Evolutionary conservation across 2,329 filamentous ascomycete species (phyloP).

Genomic region (Aureobasidium zeae): DNA sequence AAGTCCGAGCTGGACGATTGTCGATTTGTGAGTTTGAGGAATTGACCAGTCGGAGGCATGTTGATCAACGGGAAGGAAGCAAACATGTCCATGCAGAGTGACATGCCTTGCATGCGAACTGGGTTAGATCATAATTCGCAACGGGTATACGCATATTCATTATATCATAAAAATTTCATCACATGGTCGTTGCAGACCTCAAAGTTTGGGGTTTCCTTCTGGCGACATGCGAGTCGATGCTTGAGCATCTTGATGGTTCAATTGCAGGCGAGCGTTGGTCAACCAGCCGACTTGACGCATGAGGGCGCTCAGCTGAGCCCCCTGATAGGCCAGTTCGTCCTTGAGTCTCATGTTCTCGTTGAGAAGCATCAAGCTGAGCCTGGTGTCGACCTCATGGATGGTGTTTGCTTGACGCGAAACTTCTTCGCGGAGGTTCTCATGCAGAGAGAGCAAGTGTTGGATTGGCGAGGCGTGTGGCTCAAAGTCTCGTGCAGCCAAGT

Average conservation of each 20-base stretch:
- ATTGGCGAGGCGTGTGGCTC: constrained; percentile 39
- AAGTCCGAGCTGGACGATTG: too few species aligned
- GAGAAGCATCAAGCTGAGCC: constrained; percentile 53
- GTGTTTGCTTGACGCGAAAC: constrained; percentile 46
- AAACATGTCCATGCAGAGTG: too few species aligned
- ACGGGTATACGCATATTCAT: constrained; percentile 8
- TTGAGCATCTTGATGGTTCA: constrained; percentile 19
- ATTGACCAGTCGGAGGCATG: too few species aligned
- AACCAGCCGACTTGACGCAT: constrained; percentile 56
- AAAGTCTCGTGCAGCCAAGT: neutral
- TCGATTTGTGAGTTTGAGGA: too few species aligned
- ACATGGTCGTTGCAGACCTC: constrained; percentile 15
- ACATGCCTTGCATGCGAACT: too few species aligned
- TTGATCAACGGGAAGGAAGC: too few species aligned
- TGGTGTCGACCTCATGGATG: constrained; percentile 50
- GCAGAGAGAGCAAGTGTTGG: constrained; percentile 51
- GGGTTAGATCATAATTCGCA: too few species aligned
- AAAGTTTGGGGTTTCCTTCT: constrained; percentile 31
- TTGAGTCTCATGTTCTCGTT: constrained; percentile 54
- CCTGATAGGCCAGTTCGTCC: constrained; percentile 53
- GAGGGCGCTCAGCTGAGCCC: constrained; percentile 49
- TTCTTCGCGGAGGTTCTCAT: constrained; percentile 53
- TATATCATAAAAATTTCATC: constrained; percentile 5
- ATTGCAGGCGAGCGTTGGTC: constrained; percentile 47
- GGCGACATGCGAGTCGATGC: constrained; percentile 19